Conservation (phyloP, 495 filamentous ascomycete species). For the Melanomma pulvis-pyrius region DNA sequence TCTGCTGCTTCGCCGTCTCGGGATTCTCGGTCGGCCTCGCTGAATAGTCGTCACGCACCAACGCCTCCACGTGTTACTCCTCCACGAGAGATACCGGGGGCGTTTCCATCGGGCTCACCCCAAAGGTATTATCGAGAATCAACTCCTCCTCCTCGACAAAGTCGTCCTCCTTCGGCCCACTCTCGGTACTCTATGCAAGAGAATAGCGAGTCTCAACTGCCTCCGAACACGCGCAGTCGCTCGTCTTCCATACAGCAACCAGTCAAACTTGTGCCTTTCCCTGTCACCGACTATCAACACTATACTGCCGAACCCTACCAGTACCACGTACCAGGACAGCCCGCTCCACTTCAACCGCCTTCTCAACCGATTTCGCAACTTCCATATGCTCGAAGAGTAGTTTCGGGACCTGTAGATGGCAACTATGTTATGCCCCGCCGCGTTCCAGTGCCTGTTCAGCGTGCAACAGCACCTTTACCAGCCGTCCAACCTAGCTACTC, state of each 20-base stretch:
- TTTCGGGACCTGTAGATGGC: constrained; percentile 14
- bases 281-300: constrained; percentile 33
- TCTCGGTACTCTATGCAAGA: constrained; percentile 38
- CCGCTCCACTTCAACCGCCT: constrained; percentile 5
- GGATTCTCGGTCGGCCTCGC: constrained; percentile 42
- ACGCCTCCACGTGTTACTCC: constrained; percentile 35
- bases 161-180: constrained; percentile 41
- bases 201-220: constrained; percentile 26
- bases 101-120: constrained; percentile 33
- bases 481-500: constrained; percentile 35
- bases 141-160: constrained; percentile 26
- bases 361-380: constrained; percentile 18
- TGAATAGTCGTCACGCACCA: constrained; percentile 35
- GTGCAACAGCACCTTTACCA: constrained; percentile 21
- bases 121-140: constrained; percentile 29
- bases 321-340: constrained; percentile 17
- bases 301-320: constrained; percentile 30
- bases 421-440: constrained; percentile 33
- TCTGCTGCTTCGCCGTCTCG: constrained; percentile 32
- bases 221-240: constrained; percentile 18
- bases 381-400: constrained; percentile 26
- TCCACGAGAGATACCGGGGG: constrained; percentile 32
- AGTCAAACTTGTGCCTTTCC: constrained; percentile 32
- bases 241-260: constrained; percentile 36
- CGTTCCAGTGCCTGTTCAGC: constrained; percentile 35